Percentiles rank a stretch among this genome's conserved stretches.
phyloP scores from a whole-genome alignment of 345 rosid species.

The Erodium maritimum region DNA sequence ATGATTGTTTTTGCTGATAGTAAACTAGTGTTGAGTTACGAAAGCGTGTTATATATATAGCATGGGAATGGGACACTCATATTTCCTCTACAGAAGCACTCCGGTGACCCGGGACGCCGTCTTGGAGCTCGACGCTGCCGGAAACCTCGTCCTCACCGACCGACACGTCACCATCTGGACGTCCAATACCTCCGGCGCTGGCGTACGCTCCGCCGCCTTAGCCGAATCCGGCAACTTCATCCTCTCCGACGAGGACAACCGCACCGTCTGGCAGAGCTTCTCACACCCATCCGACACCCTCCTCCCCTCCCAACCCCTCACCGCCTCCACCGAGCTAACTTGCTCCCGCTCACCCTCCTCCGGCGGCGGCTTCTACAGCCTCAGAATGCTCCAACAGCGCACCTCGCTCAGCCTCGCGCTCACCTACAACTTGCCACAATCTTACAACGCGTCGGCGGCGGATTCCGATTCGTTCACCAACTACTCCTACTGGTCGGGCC shows the following conservation, averaged over 20 bases:
- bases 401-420: conserved; percentile 76
- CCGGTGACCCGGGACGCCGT: conserved; percentile 54
- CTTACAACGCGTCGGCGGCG: conserved; percentile 14
- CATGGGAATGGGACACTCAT: too few relatives aligned
- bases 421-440: conserved; percentile 44
- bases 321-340: conserved; percentile 55
- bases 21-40: too few relatives aligned
- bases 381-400: conserved; percentile 76
- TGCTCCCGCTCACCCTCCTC: conserved; percentile 28
- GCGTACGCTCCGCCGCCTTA: conserved; percentile 42
- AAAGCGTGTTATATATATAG: too few relatives aligned
- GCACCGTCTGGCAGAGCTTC: conserved; percentile 66
- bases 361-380: conserved; percentile 52
- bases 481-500: conserved; percentile 80
- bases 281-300: conserved; percentile 72
- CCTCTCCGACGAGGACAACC: conserved; percentile 30
- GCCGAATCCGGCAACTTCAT: conserved; percentile 78
- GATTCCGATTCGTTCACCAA: conserved; percentile 25
- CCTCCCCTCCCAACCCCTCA: conserved; percentile 73
- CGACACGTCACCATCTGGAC: conserved; percentile 38
- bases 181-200: conserved; percentile 60
- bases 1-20: too few relatives aligned
- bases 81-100: conserved; percentile 82
- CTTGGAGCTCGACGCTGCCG: conserved; percentile 61
- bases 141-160: conserved; percentile 63